Evolutionary conservation across 108 stramenopile genomes (phyloP).

Genomic region (Pseudonitzschia pungens): DNA sequence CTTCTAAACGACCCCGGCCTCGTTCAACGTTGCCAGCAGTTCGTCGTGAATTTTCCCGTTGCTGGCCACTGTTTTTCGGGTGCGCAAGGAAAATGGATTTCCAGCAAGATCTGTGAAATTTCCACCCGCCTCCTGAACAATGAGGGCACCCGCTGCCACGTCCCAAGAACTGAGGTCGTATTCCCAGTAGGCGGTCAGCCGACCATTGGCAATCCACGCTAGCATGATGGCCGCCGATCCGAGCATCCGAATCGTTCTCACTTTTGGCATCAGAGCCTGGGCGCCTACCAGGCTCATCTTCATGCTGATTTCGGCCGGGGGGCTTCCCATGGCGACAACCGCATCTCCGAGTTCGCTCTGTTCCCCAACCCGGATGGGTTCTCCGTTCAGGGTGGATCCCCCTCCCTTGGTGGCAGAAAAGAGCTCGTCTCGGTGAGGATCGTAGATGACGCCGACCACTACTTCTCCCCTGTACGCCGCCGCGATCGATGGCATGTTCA

Average conservation of each 20-base stretch:
- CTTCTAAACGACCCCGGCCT: slow-evolving; percentile 43
- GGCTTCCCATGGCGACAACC: slow-evolving; percentile 62
- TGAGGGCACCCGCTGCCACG: slow-evolving; percentile 70
- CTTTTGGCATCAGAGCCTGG: slow-evolving; percentile 66
- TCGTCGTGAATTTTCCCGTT: slow-evolving; percentile 67
- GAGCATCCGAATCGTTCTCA: slow-evolving; percentile 76
- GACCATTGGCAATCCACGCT: slow-evolving; percentile 81
- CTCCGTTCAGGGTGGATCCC: slow-evolving; percentile 68
- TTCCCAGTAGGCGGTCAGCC: slow-evolving; percentile 72
- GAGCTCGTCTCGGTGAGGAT: slow-evolving; percentile 72
- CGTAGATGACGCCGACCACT: slow-evolving; percentile 72
- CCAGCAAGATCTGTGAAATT: slow-evolving; percentile 68
- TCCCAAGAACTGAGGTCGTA: slow-evolving; percentile 88
- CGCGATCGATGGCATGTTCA: slow-evolving; percentile 56
- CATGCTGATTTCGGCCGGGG: slow-evolving; percentile 66
- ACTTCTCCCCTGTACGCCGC: slow-evolving; percentile 54
- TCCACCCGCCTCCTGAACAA: slow-evolving; percentile 77
- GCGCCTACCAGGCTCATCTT: slow-evolving; percentile 67
- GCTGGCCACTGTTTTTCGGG: slow-evolving; percentile 76
- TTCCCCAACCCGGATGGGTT: slow-evolving; percentile 43
- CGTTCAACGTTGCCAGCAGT: slow-evolving; percentile 56
- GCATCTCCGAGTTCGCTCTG: slow-evolving; percentile 33
- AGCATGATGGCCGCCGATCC: slow-evolving; percentile 80
- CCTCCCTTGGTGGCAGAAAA: slow-evolving; percentile 69
- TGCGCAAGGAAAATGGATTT: slow-evolving; percentile 48